A percentile compares a stretch with the other conserved stretches of the same genome.
Evolutionary conservation across 2,329 filamentous ascomycete genomes (phyloP).

Genomic region (Venturia asperata): DNA sequence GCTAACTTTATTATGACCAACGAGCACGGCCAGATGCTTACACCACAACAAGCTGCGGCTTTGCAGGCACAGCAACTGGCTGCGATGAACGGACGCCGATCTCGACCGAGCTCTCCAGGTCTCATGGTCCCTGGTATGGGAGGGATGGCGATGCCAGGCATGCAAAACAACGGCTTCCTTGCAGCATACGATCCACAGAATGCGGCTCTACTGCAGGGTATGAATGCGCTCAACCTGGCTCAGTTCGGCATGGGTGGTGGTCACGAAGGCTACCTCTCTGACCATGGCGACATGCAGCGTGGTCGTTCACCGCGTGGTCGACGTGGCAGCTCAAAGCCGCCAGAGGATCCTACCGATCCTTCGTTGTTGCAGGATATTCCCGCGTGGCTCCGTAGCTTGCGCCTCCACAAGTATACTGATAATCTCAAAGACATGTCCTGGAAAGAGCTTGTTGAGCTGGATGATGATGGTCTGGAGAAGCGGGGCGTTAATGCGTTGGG

Average conservation of each 20-base stretch:
- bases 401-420: constrained; percentile 97
- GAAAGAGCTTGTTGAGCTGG: constrained; percentile 84
- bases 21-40: constrained; percentile 81
- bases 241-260: constrained; percentile 51
- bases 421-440: constrained; percentile 96
- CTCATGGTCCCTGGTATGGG: constrained; percentile 60
- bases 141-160: constrained; percentile 64
- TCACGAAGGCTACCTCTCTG: constrained; percentile 83
- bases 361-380: constrained; percentile 89
- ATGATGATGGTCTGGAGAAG: constrained; percentile 87
- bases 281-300: constrained; percentile 75
- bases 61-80: constrained; percentile 70
- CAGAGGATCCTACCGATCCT: constrained; percentile 92
- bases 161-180: constrained; percentile 91
- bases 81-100: constrained; percentile 71
- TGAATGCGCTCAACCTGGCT: constrained; percentile 61
- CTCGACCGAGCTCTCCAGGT: constrained; percentile 83
- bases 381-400: constrained; percentile 86
- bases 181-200: constrained; percentile 69
- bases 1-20: constrained; percentile 90
- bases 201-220: constrained; percentile 54
- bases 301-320: constrained; percentile 88
- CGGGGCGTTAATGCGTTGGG: constrained; percentile 92
- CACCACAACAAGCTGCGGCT: constrained; percentile 46
- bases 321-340: constrained; percentile 91